phyloP scores from a whole-genome alignment of 2,329 filamentous ascomycete genomes.

The Bipolaris zeicola region DNA sequence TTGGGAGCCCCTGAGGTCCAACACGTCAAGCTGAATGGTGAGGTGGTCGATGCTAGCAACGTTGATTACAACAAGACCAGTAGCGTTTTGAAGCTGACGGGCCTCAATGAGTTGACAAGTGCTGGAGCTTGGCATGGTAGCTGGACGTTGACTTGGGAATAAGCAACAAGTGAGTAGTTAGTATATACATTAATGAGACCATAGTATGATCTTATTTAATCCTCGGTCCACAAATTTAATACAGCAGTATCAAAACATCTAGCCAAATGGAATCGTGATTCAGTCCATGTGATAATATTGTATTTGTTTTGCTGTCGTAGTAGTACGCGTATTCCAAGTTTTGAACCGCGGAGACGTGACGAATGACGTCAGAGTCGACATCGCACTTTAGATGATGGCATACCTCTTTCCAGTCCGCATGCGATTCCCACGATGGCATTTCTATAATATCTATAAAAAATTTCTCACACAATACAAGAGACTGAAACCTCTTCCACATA shows the following conservation, averaged over 20 bases:
- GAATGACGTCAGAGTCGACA: slow-evolving; percentile 27
- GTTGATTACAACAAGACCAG: slow-evolving; percentile 58
- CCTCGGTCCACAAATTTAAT: slow-evolving; percentile 1
- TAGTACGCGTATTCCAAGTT: slow-evolving; percentile 26
- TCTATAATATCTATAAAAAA: neutral
- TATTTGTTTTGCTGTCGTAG: neutral
- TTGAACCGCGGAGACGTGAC: slow-evolving; percentile 18
- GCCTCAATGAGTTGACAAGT: slow-evolving; percentile 56
- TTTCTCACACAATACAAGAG: neutral
- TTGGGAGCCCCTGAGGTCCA: slow-evolving; percentile 59
- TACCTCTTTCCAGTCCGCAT: neutral
- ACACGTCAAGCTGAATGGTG: slow-evolving; percentile 56
- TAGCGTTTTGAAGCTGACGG: slow-evolving; percentile 58
- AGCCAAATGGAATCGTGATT: neutral
- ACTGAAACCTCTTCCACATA: neutral
- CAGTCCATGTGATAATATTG: neutral
- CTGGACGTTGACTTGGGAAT: slow-evolving; percentile 64
- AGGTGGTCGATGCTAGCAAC: slow-evolving; percentile 47
- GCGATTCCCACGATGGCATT: slow-evolving; percentile 1
- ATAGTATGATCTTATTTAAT: neutral
- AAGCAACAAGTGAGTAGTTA: slow-evolving; percentile 34
- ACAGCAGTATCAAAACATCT: neutral
- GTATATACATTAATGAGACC: too few species aligned
- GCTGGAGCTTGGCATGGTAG: slow-evolving; percentile 63
- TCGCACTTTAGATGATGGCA: slow-evolving; percentile 1